Evolutionary conservation across 371 early-diverging fungal species (phyloP).

Genomic region (Sporodiniella umbellata): DNA sequence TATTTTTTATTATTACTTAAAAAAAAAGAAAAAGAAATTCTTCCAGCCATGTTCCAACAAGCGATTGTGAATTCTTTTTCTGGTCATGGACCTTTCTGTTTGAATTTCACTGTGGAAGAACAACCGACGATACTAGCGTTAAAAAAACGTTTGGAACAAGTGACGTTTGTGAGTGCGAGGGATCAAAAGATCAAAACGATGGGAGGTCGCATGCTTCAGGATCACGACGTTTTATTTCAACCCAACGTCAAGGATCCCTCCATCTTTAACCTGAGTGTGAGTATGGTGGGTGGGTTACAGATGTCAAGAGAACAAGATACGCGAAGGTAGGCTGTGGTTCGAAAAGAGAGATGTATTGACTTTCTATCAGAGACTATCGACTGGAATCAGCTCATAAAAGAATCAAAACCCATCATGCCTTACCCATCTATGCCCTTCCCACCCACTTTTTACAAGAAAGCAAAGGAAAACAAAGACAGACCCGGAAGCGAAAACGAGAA

Average conservation of each 20-base stretch:
- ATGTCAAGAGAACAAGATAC: neutral
- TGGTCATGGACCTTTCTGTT: constrained; percentile 20
- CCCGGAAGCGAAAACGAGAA: neutral
- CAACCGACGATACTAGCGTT: constrained; percentile 12
- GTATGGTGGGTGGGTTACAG: constrained; percentile 12
- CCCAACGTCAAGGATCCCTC: constrained; percentile 3
- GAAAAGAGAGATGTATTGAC: neutral
- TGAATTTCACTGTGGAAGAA: constrained; percentile 5
- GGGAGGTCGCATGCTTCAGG: constrained; percentile 16
- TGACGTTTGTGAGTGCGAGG: constrained; percentile 7
- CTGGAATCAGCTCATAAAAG: neutral
- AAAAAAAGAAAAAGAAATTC: too few species aligned
- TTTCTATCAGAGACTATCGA: neutral
- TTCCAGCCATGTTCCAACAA: constrained; percentile 22
- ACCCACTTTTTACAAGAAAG: neutral
- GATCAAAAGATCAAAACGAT: constrained; percentile 17
- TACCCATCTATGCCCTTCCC: neutral
- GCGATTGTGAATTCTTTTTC: constrained; percentile 22
- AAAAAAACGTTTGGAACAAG: constrained; percentile 9
- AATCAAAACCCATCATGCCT: neutral
- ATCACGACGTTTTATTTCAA: constrained; percentile 10
- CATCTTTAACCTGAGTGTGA: constrained; percentile 17
- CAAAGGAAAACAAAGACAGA: neutral
- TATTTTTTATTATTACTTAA: too few species aligned
- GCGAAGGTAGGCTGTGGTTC: neutral